Conservation (phyloP, 225 moss, liverwort and hornwort genomes). For the Rhytidiadelphus loreus region DNA sequence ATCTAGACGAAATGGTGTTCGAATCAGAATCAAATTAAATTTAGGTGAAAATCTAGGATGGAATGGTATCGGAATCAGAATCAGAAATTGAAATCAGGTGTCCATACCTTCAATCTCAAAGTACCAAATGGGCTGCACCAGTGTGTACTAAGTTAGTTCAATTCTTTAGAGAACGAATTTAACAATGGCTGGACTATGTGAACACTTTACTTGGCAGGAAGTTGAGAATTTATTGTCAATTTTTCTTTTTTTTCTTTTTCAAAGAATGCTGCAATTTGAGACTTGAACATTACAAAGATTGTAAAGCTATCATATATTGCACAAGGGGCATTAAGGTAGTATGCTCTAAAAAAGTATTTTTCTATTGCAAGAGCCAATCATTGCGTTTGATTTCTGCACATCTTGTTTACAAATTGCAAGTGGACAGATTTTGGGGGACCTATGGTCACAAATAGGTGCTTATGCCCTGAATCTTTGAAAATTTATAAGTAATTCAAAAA, state of each 20-base stretch:
- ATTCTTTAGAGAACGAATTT: background rate
- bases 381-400: too few relatives aligned
- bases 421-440: too few relatives aligned
- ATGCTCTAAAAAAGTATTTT: too few relatives aligned
- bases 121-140: too few relatives aligned
- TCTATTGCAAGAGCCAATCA: too few relatives aligned
- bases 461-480: too few relatives aligned
- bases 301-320: background rate
- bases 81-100: background rate
- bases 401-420: too few relatives aligned
- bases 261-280: background rate
- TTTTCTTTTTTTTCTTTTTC: background rate
- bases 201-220: background rate
- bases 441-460: too few relatives aligned
- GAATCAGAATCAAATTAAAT: background rate
- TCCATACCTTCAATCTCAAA: background rate
- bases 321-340: too few relatives aligned
- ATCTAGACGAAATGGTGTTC: background rate
- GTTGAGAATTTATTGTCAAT: background rate
- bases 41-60: background rate
- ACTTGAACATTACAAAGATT: background rate
- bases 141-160: background rate
- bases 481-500: too few relatives aligned
- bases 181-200: background rate
- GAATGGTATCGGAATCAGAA: background rate